These are phyloP conservation scores for Penicillium longicatenatum DNA, from an alignment of 495 filamentous ascomycete species.

Conservation along the genomic window DNA sequence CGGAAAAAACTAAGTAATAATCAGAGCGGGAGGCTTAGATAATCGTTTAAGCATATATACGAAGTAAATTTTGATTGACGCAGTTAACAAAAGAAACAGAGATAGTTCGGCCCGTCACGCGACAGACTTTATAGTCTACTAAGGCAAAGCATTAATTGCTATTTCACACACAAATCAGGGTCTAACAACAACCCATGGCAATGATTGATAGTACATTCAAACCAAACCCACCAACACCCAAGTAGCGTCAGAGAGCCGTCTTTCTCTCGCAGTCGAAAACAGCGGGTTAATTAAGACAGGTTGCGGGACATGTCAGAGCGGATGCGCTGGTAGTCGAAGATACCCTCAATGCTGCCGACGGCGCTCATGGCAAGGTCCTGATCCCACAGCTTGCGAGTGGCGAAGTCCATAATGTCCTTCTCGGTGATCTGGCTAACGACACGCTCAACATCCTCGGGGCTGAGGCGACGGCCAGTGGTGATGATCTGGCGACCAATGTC, in stretches of 20 bases:
- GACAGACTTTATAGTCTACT: slow-evolving; percentile 39
- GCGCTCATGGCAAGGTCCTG: slow-evolving; percentile 93
- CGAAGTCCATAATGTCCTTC: slow-evolving; percentile 97
- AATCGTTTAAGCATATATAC: slow-evolving; percentile 4
- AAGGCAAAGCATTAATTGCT: slow-evolving; percentile 41
- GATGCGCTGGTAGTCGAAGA: slow-evolving; percentile 87
- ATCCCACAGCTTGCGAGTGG: slow-evolving; percentile 90
- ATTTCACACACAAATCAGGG: slow-evolving; percentile 40
- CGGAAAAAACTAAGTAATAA: neutral
- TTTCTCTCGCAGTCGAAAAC: slow-evolving; percentile 27
- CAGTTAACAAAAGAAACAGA: slow-evolving; percentile 27
- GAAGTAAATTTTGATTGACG: slow-evolving; percentile 13
- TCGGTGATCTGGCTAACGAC: slow-evolving; percentile 84
- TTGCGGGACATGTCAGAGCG: slow-evolving; percentile 90
- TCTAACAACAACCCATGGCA: slow-evolving; percentile 36
- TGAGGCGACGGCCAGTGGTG: slow-evolving; percentile 90
- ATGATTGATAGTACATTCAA: slow-evolving; percentile 43
- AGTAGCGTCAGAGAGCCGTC: slow-evolving; percentile 17
- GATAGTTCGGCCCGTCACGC: slow-evolving; percentile 29
- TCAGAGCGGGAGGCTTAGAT: neutral
- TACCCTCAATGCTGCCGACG: slow-evolving; percentile 87
- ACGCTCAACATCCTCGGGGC: slow-evolving; percentile 90
- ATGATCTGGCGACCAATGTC: slow-evolving; percentile 98
- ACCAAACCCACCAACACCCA: slow-evolving; percentile 20
- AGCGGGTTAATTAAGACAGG: slow-evolving; percentile 40